A percentile compares a stretch with the other conserved stretches of the same genome.
These are phyloP conservation scores for Curvularia spicifera DNA, from an alignment of 2,329 filamentous ascomycete species.

Conservation along the genomic window DNA sequence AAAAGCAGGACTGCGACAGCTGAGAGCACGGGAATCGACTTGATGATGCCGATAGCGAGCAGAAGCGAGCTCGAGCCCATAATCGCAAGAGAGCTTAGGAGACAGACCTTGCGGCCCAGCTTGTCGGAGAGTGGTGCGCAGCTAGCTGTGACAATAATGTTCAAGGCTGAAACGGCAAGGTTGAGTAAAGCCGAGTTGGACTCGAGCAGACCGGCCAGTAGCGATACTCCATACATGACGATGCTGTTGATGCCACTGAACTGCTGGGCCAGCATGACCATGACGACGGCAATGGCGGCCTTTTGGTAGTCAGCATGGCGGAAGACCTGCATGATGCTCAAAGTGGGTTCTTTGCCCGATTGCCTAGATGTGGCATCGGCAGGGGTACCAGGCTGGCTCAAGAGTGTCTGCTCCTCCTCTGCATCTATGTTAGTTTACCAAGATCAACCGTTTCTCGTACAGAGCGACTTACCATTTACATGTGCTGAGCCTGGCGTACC, in stretches of 20 bases:
- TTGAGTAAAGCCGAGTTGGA: constrained; percentile 83
- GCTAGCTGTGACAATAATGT: constrained; percentile 79
- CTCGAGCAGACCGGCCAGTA: constrained; percentile 80
- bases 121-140: constrained; percentile 87
- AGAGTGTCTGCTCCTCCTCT: constrained; percentile 74
- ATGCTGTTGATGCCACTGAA: constrained; percentile 93
- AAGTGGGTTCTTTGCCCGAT: constrained; percentile 41
- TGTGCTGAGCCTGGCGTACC: constrained; percentile 40
- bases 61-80: constrained; percentile 81
- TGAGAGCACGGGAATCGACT: constrained; percentile 74
- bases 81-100: constrained; percentile 81
- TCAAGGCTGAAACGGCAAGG: constrained; percentile 84
- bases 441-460: no score
- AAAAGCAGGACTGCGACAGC: constrained; percentile 83
- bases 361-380: constrained; percentile 33
- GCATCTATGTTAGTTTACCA: constrained; percentile 21
- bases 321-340: constrained; percentile 63
- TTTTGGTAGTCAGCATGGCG: constrained; percentile 73
- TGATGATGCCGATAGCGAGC: constrained; percentile 80
- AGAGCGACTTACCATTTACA: constrained; percentile 34
- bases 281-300: constrained; percentile 86
- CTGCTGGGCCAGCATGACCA: constrained; percentile 92
- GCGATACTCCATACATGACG: constrained; percentile 96
- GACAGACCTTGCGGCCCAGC: constrained; percentile 83
- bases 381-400: constrained; percentile 54